Conservation (phyloP, 176 grass and related monocot species). For the Triticum timopheevii region DNA sequence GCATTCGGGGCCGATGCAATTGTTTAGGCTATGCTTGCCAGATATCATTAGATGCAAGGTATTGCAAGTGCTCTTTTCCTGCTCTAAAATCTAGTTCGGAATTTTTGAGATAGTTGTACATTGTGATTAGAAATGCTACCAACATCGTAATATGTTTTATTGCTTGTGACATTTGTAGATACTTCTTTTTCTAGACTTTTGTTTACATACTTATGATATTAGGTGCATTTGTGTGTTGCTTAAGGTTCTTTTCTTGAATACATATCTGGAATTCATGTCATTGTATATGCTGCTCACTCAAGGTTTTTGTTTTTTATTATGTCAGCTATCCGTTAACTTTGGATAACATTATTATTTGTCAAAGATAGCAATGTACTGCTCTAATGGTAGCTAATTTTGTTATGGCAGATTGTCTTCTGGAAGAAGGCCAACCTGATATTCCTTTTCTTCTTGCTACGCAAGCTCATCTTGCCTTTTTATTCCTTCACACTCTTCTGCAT, state of each 20-base stretch:
- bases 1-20: constrained; percentile 95
- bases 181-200: neutral
- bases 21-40: constrained; percentile 83
- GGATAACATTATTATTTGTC: neutral
- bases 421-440: constrained; percentile 92
- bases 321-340: neutral
- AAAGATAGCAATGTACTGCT: neutral
- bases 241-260: neutral
- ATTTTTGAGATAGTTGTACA: neutral
- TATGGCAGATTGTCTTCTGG: constrained; percentile 69
- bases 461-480: constrained; percentile 88
- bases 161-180: neutral
- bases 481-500: constrained; percentile 97
- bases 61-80: constrained; percentile 4
- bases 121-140: neutral
- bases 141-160: neutral
- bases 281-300: neutral
- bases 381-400: constrained; percentile 1
- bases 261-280: neutral
- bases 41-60: constrained; percentile 84
- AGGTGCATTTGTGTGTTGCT: neutral
- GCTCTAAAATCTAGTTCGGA: neutral
- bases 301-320: neutral
- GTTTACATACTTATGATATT: neutral
- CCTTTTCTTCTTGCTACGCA: constrained; percentile 88